Evolutionary conservation across 176 grass and related monocot genomes (phyloP).

Genomic region (Ensete glaucum): DNA sequence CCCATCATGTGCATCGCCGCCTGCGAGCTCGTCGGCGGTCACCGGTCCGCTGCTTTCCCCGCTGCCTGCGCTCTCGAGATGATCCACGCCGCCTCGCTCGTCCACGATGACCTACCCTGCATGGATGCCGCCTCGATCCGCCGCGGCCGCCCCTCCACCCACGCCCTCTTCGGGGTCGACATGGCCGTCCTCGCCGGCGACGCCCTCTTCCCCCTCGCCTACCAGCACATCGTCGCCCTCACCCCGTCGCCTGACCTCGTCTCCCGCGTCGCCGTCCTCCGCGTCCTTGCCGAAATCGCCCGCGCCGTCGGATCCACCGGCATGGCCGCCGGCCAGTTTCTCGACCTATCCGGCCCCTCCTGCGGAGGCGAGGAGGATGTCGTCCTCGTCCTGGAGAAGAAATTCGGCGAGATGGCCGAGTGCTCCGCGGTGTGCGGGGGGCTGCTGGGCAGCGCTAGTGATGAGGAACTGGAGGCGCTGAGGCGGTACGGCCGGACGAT

Average conservation of each 20-base stretch:
- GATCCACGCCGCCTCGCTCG: constrained; percentile 75
- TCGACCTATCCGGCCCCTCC: constrained; percentile 57
- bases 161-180: constrained; percentile 55
- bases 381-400: constrained; percentile 69
- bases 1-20: constrained; percentile 78
- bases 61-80: constrained; percentile 82
- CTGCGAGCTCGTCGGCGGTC: constrained; percentile 68
- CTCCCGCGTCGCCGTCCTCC: constrained; percentile 40
- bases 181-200: constrained; percentile 77
- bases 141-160: constrained; percentile 66
- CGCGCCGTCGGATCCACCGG: constrained; percentile 76
- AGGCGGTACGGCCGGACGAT: constrained; percentile 69
- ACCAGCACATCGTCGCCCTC: constrained; percentile 47
- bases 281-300: constrained; percentile 71
- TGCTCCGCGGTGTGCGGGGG: constrained; percentile 87
- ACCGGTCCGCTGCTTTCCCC: constrained; percentile 52
- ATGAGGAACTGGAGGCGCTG: constrained; percentile 55
- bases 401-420: constrained; percentile 91
- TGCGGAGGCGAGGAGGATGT: constrained; percentile 66
- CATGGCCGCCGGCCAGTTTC: constrained; percentile 76
- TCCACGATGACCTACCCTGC: constrained; percentile 88
- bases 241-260: constrained; percentile 47
- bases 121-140: constrained; percentile 74
- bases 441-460: constrained; percentile 52
- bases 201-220: constrained; percentile 73